Evolutionary conservation across 768 basidiomycete genomes (phyloP).

Genomic region (Amanita jacksonii): DNA sequence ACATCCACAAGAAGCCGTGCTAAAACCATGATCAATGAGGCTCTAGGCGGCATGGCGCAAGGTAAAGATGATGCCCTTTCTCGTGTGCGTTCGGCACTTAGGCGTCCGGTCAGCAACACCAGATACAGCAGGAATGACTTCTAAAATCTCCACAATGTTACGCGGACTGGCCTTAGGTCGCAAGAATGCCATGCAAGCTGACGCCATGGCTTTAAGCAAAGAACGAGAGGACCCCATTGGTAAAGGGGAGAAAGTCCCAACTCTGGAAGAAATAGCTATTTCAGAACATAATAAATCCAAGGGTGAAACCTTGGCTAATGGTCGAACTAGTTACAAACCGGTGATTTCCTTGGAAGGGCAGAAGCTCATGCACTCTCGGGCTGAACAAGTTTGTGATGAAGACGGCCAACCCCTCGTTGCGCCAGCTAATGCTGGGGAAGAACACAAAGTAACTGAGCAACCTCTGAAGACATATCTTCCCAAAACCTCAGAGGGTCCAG

Average conservation of each 20-base stretch:
- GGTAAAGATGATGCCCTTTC: conserved; percentile 29
- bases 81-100: no score
- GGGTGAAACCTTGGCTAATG: not conserved
- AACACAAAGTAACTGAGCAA: not conserved
- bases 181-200: conserved; percentile 26
- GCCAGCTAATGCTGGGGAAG: not conserved
- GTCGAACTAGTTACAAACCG: no score
- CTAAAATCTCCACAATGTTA: not conserved
- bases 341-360: no score
- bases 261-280: not conserved
- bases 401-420: not conserved
- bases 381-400: no score
- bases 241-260: conserved; percentile 29
- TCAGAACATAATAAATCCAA: not conserved
- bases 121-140: not conserved
- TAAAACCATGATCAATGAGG: conserved; percentile 25
- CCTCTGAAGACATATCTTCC: not conserved
- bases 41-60: conserved; percentile 34
- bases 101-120: not conserved
- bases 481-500: not conserved
- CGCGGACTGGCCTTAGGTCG: not conserved
- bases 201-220: conserved; percentile 32
- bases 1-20: conserved; percentile 25
- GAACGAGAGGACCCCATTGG: conserved; percentile 45
- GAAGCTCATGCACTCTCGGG: no score